Evolutionary conservation across 306 rosid genomes (phyloP), one percentile per base, ranked within the genome.

Genomic region (Canavalia ensiformis): DNA sequence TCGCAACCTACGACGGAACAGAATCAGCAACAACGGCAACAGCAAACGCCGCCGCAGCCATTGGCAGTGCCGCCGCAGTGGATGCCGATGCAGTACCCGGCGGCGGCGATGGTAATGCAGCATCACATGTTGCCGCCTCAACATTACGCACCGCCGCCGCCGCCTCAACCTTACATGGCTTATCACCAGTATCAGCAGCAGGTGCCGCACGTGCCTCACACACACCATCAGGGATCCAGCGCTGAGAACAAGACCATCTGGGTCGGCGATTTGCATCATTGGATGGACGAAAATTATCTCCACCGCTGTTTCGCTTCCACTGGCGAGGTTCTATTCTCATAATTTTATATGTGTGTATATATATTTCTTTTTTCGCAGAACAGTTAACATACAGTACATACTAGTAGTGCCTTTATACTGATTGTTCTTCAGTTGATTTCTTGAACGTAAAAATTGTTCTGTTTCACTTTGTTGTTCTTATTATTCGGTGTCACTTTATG

Each of bases 241-340:
- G 86, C 84, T 13, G 95, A 91, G 78, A 94, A 94, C 60, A 94
- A 91, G 86, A 92, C 98, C 33, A 42, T 94, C 71, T 94, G 97
- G 98, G 90, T 91, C 77, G 98, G 98, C 2, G 98, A 94, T 89
- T 91, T 94, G 84, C 94, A 90, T 58, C 94, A 88, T 28, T 92
- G 97, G 98, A 94, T 94, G 98, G 98, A 92, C 57, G 98, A 94
- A 79, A 89, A 81, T 84, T 94, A 90, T 83, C 98, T 94, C 58
- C 97, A 91, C 74, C 83, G 72, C 76, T 94, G 98, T 86, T 94
- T 94, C 54, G 97, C 88, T 85, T 88, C 94, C 63, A 82, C 89
- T 31, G 97, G 94, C 25, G 98, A 94, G 88, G 88, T 86, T 50
- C 68, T 70, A 4, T 64, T 49, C 2, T 56, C 4, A 2, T 42